Evolutionary conservation across 2,329 filamentous ascomycete species (phyloP).

Genomic region (Nemania sp.): DNA sequence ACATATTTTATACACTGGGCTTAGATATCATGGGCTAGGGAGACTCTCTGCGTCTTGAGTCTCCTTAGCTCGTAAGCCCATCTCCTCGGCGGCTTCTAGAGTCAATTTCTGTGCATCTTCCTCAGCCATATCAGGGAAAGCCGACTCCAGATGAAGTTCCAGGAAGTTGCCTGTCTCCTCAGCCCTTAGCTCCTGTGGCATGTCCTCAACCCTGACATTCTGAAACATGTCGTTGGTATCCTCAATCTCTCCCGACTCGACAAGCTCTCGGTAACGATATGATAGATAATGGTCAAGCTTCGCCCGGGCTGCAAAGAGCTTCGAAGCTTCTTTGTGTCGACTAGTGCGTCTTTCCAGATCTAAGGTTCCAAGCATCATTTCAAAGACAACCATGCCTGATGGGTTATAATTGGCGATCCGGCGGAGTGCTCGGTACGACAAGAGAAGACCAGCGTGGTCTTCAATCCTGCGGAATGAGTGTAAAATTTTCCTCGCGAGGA

Average conservation of each 20-base stretch:
- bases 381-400: constrained; percentile 60
- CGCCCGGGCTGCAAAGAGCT: constrained; percentile 58
- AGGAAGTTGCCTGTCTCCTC: constrained; percentile 59
- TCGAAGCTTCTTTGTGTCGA: constrained; percentile 54
- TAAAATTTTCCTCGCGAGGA: constrained; percentile 62
- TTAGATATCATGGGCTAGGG: not conserved
- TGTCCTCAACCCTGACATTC: constrained; percentile 48
- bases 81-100: constrained; percentile 41
- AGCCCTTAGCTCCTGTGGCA: constrained; percentile 54
- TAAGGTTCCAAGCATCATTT: constrained; percentile 60
- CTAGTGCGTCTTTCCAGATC: constrained; percentile 56
- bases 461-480: constrained; percentile 63
- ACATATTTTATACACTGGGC: constrained; percentile 11
- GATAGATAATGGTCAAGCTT: constrained; percentile 57
- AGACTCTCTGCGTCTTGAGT: constrained; percentile 18
- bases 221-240: too few species aligned
- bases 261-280: constrained; percentile 44
- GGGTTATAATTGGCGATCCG: constrained; percentile 59
- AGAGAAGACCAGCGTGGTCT: constrained; percentile 60
- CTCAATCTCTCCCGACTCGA: constrained; percentile 48
- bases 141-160: constrained; percentile 54
- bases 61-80: constrained; percentile 40
- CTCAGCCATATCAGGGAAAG: constrained; percentile 23
- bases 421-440: constrained; percentile 59
- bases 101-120: constrained; percentile 23